These are phyloP conservation scores for Metschnikowia dekortorum DNA, from an alignment of 805 yeast species.

Conservation along the genomic window DNA sequence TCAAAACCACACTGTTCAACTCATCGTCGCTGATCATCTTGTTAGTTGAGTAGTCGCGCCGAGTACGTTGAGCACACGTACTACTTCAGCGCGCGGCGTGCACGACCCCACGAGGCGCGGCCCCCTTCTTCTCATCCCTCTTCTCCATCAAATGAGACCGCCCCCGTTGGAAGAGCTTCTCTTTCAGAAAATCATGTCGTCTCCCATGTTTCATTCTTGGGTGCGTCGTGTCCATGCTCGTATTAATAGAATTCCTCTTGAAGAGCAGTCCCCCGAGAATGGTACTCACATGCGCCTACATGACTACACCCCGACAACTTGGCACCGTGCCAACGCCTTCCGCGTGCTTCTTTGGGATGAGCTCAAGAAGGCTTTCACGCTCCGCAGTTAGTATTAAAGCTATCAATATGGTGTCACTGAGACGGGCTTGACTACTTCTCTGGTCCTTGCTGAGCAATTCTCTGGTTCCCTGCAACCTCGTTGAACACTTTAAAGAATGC, in stretches of 20 bases:
- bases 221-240: constrained; percentile 60
- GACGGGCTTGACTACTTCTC: neutral
- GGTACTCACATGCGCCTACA: constrained; percentile 21
- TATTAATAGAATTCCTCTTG: constrained; percentile 56
- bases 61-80: constrained; percentile 2
- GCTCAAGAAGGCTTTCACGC: constrained; percentile 49
- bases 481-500: constrained; percentile 30
- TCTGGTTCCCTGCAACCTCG: neutral
- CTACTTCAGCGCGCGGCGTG: constrained; percentile 4
- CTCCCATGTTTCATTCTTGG: constrained; percentile 57
- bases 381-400: constrained; percentile 17
- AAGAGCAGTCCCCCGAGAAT: constrained; percentile 19
- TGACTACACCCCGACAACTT: constrained; percentile 44
- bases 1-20: constrained; percentile 65
- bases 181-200: constrained; percentile 44
- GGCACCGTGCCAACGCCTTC: constrained; percentile 60
- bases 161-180: constrained; percentile 20
- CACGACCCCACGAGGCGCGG: neutral
- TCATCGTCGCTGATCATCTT: constrained; percentile 81
- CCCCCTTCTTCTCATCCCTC: neutral
- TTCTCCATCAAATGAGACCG: constrained; percentile 5
- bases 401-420: neutral
- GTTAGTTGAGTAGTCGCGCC: neutral
- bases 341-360: constrained; percentile 58
- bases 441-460: neutral